Conservation (phyloP, 2,329 filamentous ascomycete species). For the Lasiodiplodia sp. region DNA sequence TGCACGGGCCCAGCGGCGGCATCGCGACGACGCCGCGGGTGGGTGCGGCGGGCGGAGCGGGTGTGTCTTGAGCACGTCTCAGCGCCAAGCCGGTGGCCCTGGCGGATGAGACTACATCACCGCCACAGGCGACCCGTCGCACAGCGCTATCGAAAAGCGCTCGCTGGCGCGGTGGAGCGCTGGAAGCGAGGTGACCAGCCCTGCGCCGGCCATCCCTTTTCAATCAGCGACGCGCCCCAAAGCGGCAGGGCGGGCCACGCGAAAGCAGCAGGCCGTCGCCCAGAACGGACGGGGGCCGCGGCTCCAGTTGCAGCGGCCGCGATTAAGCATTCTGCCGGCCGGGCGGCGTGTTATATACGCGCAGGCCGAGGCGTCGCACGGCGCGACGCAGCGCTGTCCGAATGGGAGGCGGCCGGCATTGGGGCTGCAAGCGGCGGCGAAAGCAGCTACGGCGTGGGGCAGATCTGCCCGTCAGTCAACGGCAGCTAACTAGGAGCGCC, state of each 20-base stretch:
- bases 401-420: constrained; percentile 18
- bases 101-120: constrained; percentile 28
- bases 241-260: constrained; percentile 25
- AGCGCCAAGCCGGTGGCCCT: constrained; percentile 21
- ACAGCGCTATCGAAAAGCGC: constrained; percentile 31
- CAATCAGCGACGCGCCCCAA: constrained; percentile 16
- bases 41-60: constrained; percentile 2
- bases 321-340: constrained; percentile 19
- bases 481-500: constrained; percentile 28
- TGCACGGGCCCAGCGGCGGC: constrained; percentile 4
- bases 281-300: constrained; percentile 18
- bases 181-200: constrained; percentile 28
- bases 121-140: constrained; percentile 28
- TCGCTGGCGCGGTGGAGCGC: constrained; percentile 22
- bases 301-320: constrained; percentile 20
- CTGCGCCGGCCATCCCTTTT: constrained; percentile 26
- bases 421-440: constrained; percentile 26
- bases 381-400: constrained; percentile 22
- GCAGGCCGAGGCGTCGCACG: constrained; percentile 10
- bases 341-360: constrained; percentile 14
- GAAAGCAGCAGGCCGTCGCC: constrained; percentile 26
- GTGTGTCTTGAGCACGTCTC: constrained; percentile 4
- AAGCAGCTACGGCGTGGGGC: constrained; percentile 21
- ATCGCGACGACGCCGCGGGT: neutral
- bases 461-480: constrained; percentile 29